A percentile compares a stretch with the other conserved stretches of the same genome.
These are phyloP conservation scores for Fagus crenata DNA, from an alignment of 306 rosid species.

Conservation along the genomic window DNA sequence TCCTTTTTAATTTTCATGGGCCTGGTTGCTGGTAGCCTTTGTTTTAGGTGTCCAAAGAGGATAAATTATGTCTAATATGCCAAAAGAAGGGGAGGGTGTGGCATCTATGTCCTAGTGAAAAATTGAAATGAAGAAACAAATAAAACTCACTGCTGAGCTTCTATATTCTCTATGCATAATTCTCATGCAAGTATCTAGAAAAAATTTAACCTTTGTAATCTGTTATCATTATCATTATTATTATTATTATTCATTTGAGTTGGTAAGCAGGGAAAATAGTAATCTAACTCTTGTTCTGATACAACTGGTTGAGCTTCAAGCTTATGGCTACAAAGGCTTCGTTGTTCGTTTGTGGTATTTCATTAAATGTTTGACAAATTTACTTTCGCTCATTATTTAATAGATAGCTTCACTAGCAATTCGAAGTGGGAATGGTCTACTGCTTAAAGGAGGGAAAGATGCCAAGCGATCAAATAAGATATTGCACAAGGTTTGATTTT, in stretches of 20 bases:
- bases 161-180: not conserved
- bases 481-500: conserved; percentile 74
- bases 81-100: not conserved
- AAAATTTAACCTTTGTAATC: not conserved
- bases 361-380: conserved; percentile 19
- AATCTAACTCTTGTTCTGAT: not conserved
- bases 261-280: not conserved
- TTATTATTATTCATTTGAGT: not conserved
- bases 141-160: not conserved
- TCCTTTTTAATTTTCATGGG: too few species aligned
- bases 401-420: conserved; percentile 90
- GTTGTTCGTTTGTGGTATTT: conserved; percentile 9
- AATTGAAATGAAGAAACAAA: not conserved
- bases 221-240: not conserved
- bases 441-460: conserved; percentile 94
- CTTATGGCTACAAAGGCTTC: not conserved
- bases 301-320: not conserved
- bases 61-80: not conserved
- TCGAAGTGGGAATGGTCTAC: conserved; percentile 87
- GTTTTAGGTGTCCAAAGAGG: not conserved
- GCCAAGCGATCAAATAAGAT: conserved; percentile 71
- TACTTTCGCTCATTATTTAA: conserved; percentile 22
- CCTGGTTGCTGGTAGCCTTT: too few species aligned
- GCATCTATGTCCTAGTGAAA: not conserved
- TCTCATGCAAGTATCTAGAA: not conserved